Conservation (phyloP, 257 asterid genomes). For the Solanum piurae region DNA sequence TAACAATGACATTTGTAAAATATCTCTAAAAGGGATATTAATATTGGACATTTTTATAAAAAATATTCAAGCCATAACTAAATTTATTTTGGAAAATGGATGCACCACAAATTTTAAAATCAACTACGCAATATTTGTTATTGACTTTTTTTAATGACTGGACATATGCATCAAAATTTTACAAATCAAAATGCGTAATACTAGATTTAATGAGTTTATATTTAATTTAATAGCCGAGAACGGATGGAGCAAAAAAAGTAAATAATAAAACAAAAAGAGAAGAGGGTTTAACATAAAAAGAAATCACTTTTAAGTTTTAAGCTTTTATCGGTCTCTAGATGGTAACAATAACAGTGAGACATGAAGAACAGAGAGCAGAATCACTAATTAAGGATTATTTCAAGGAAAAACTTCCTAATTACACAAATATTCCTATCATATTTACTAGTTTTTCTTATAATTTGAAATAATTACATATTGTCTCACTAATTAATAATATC, state of each 20-base stretch:
- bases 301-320: no score
- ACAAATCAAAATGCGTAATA: not conserved
- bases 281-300: no score
- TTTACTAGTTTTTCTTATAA: no score
- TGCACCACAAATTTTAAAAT: not conserved
- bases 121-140: not conserved
- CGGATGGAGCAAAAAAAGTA: not conserved
- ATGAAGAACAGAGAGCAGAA: not conserved
- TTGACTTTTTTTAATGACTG: not conserved
- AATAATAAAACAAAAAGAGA: no score
- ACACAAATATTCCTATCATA: not conserved
- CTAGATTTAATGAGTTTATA: no score
- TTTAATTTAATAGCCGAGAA: not conserved
- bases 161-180: not conserved
- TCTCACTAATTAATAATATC: not conserved
- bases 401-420: no score
- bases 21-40: no score
- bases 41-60: not conserved
- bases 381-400: not conserved
- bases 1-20: no score
- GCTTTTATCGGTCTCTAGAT: no score
- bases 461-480: no score
- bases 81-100: not conserved
- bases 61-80: not conserved
- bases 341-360: no score